These are phyloP conservation scores for Lentithecium fluviatile DNA, from an alignment of 495 filamentous ascomycete genomes.

Conservation along the genomic window DNA sequence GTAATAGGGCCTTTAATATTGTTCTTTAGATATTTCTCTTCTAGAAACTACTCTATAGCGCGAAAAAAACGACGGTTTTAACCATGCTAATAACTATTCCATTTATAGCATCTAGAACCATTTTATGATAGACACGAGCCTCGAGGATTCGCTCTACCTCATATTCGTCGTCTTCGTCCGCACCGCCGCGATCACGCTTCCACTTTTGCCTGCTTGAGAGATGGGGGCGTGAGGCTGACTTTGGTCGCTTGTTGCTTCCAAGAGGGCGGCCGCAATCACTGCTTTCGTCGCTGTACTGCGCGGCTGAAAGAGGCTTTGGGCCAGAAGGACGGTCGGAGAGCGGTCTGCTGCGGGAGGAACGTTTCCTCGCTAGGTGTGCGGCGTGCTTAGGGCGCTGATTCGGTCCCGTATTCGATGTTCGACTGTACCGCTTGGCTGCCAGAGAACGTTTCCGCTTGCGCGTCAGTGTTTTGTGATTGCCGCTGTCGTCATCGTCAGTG, in stretches of 20 bases:
- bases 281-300: neutral
- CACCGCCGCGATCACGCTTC: neutral
- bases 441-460: conserved; percentile 8
- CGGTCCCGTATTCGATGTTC: conserved; percentile 1
- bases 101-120: too few species aligned
- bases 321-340: conserved; percentile 3
- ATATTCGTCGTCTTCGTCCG: conserved; percentile 4
- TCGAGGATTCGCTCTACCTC: neutral
- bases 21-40: too few species aligned
- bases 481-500: too few species aligned
- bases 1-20: too few species aligned
- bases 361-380: conserved; percentile 5
- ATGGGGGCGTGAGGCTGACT: neutral
- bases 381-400: conserved; percentile 9
- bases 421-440: conserved; percentile 8
- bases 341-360: neutral
- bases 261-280: neutral
- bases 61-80: too few species aligned
- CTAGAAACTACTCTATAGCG: too few species aligned
- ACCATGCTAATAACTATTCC: too few species aligned
- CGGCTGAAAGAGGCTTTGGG: conserved; percentile 1
- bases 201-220: conserved; percentile 1
- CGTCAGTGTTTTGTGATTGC: neutral
- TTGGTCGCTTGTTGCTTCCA: conserved; percentile 11
- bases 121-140: too few species aligned